Evolutionary conservation across 306 rosid genomes (phyloP), one percentile per base, ranked within the genome.

Genomic region (Clitoria ternatea): DNA sequence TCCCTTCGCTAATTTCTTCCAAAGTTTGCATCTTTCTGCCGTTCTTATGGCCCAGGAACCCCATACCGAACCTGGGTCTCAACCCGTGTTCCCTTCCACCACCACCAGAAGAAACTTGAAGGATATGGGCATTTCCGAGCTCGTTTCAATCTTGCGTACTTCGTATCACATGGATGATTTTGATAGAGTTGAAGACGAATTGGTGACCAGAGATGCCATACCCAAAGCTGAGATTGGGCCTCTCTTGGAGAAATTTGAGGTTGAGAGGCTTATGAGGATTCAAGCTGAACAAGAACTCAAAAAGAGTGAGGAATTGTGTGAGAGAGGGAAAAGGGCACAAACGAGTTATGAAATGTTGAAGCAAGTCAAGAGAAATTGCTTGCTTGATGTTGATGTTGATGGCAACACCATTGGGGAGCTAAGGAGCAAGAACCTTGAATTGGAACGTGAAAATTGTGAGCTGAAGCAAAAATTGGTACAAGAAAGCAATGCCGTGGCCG

Each of bases 331-430:
- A 32, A 61, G 4, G 15, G 37, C 43, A 0, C 24, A 22, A 1
- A 59, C 43, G 2, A 53, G 11, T 14, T 81, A 81, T 26, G 85
- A 81, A 35, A 26, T 81, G 79, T 19, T 81, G 72, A 63, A 23
- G 30, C 15, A 4, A 5, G 59, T 77, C 5, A 81, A 73, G 60
- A 1, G 2, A 9, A 35, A 1, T 24, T 57, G 27, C 0, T 42
- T 66, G 0, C 19, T 3, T 40, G 26, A 52, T 1, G n/a, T 24
- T n/a, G 2, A 48, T 0, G 24, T 3, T 40, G 26, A 52, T 1
- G n/a, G 26, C n/a, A 4, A 48, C 0, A 48, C 12, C 1, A 8
- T 52, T 44, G 15, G 15, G 12, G 59, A 69, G 48, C 0, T 71
- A 6, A 77, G 18, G 15, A 5, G 35, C 1, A 64, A 55, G 32